Evolutionary conservation across 768 basidiomycete genomes (phyloP), one percentile per base, ranked within the genome.

Genomic region (Boletus pseudo-olivaceus): DNA sequence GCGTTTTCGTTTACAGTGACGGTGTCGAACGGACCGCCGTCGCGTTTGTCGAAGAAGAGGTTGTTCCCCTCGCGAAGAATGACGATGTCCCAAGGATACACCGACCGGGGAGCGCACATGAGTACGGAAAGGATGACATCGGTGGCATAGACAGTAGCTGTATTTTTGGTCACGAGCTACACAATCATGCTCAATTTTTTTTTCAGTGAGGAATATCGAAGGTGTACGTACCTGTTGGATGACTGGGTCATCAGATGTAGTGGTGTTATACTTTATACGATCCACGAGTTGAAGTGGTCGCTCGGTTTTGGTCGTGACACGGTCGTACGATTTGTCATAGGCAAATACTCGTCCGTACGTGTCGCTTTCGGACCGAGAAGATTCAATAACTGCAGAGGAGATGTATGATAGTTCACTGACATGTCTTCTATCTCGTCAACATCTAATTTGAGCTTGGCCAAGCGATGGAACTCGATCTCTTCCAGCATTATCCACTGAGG

Each of bases 1-100:
- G 97, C 93, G 69, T 99, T 98, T 77, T 99, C 97, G 73, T 99
- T 98, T 65, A 99, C 97, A 17, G 95, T 97, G 54, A 98, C 88
- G 35, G 89, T 95, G 72, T 99, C 93, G 65, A 98, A 97, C 3
- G 95, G 91, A 51, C 96, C 95, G 15, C 94, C 95, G 68, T 94
- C 92, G 55, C 97, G 90, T 75, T 98, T 98, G 79, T 99, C 97
- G 59, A 99, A 83, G 80, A 90, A 98, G 9, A 99, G 75, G 67
- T 86, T 90, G 76, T 93, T 86, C 39, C 93, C 95, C 67, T 97
- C 93, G 30, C 93, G 88, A 30, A 92, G 79, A 62, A 98, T 88
- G 57, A 99, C 90, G 49, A 99, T 94, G 67, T 99, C 97, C 97
- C 97, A 99, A 5, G 96, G 95, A 73, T 97, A 94, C 55, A 95